Percentiles rank a stretch among this genome's conserved stretches.
These are phyloP conservation scores for Globisporangium abappressorium DNA, from an alignment of 352 stramenopile genomes.

Conservation along the genomic window DNA sequence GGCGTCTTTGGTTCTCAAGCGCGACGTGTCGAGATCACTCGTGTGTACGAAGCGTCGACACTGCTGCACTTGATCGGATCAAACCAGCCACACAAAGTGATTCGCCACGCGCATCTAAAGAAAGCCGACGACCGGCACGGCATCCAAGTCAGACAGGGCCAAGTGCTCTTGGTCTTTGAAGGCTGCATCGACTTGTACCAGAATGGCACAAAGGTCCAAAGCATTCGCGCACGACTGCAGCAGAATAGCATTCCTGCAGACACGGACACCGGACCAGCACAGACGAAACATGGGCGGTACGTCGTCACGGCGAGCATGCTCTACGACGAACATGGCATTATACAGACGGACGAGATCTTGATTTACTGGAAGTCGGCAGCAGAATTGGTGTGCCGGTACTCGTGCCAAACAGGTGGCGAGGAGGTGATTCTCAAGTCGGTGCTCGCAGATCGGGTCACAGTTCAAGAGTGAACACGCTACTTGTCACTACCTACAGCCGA, in stretches of 20 bases:
- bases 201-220: slow-evolving; percentile 40
- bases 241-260: not conserved
- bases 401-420: slow-evolving; percentile 46
- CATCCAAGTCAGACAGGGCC: slow-evolving; percentile 26
- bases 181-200: slow-evolving; percentile 49
- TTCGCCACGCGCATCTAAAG: slow-evolving; percentile 43
- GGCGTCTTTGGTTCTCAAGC: slow-evolving; percentile 41
- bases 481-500: slow-evolving; percentile 33
- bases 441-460: slow-evolving; percentile 42
- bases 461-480: slow-evolving; percentile 43
- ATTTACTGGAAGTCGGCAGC: slow-evolving; percentile 60
- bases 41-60: slow-evolving; percentile 55
- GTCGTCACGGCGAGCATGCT: slow-evolving; percentile 17
- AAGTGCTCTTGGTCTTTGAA: slow-evolving; percentile 56
- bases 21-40: slow-evolving; percentile 34
- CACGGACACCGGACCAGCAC: slow-evolving; percentile 7
- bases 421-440: slow-evolving; percentile 66
- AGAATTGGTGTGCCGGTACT: slow-evolving; percentile 67
- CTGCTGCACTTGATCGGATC: slow-evolving; percentile 61
- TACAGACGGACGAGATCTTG: slow-evolving; percentile 46
- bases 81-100: slow-evolving; percentile 46
- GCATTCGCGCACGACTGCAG: slow-evolving; percentile 30
- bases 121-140: slow-evolving; percentile 33
- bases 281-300: slow-evolving; percentile 23
- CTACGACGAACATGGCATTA: slow-evolving; percentile 25